Conservation (phyloP, 2,329 filamentous ascomycete genomes). For the Xylariaceae sp. region DNA sequence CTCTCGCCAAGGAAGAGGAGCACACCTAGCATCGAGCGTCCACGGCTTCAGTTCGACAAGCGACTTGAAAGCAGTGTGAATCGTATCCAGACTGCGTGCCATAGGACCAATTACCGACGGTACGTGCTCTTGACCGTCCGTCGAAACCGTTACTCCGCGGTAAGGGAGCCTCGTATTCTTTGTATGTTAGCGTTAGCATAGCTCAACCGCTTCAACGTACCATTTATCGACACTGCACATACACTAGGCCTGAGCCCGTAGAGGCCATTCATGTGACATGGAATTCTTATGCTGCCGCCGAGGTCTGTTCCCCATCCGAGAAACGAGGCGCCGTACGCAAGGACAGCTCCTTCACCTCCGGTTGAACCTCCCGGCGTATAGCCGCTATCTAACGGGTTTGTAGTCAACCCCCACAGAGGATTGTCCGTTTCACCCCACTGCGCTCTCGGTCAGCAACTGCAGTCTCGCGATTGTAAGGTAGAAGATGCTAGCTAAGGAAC, state of each 20-base stretch:
- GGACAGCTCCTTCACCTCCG: slow-evolving; percentile 29
- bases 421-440: slow-evolving; percentile 54
- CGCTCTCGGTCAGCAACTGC: background rate
- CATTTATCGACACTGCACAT: slow-evolving; percentile 29
- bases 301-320: slow-evolving; percentile 50
- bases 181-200: slow-evolving; percentile 1
- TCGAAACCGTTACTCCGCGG: slow-evolving; percentile 55
- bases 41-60: slow-evolving; percentile 48
- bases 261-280: slow-evolving; percentile 43
- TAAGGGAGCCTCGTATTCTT: slow-evolving; percentile 57
- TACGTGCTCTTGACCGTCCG: slow-evolving; percentile 60
- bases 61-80: slow-evolving; percentile 46
- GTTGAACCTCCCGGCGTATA: slow-evolving; percentile 44
- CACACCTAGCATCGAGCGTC: slow-evolving; percentile 50
- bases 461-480: too few relatives aligned
- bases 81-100: slow-evolving; percentile 47
- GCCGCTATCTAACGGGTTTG: slow-evolving; percentile 39
- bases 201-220: too few relatives aligned
- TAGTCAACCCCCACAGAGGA: slow-evolving; percentile 48
- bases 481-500: background rate
- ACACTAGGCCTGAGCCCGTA: slow-evolving; percentile 48
- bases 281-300: slow-evolving; percentile 49
- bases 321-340: slow-evolving; percentile 32
- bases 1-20: slow-evolving; percentile 52
- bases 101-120: slow-evolving; percentile 61